phyloP scores from a whole-genome alignment of 148 eudicot species.

The Camellia granthamiana region DNA sequence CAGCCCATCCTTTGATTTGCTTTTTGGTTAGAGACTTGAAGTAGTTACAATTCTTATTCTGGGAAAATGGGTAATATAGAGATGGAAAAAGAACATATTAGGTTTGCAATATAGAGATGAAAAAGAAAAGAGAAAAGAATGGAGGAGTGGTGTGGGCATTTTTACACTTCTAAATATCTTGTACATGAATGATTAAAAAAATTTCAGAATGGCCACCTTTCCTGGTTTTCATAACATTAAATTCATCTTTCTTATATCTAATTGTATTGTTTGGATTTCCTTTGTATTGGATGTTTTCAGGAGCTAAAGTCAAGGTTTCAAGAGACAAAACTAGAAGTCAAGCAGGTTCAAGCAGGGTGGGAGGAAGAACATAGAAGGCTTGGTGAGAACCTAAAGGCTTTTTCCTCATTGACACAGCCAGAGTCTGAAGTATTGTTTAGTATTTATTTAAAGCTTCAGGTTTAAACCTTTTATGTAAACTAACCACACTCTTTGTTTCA shows the following conservation, averaged over 20 bases:
- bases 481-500: conserved; percentile 9
- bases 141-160: background rate
- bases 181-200: background rate
- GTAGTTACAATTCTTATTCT: background rate
- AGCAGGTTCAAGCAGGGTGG: conserved; percentile 56
- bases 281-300: conserved; percentile 26
- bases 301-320: conserved; percentile 56
- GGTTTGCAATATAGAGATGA: background rate
- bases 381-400: conserved; percentile 40
- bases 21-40: background rate
- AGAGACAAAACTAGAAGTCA: conserved; percentile 52
- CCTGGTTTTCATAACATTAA: background rate
- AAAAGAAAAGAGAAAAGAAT: background rate
- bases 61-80: background rate
- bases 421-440: background rate
- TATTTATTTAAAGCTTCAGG: background rate
- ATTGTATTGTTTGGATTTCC: background rate
- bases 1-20: background rate
- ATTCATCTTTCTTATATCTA: background rate
- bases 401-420: background rate
- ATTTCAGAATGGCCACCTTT: background rate
- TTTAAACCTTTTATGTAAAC: background rate
- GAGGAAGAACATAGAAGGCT: conserved; percentile 63
- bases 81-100: background rate
- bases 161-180: background rate